These are phyloP conservation scores for Alternaria burnsii DNA, from an alignment of 2,329 filamentous ascomycete genomes.

Conservation along the genomic window DNA sequence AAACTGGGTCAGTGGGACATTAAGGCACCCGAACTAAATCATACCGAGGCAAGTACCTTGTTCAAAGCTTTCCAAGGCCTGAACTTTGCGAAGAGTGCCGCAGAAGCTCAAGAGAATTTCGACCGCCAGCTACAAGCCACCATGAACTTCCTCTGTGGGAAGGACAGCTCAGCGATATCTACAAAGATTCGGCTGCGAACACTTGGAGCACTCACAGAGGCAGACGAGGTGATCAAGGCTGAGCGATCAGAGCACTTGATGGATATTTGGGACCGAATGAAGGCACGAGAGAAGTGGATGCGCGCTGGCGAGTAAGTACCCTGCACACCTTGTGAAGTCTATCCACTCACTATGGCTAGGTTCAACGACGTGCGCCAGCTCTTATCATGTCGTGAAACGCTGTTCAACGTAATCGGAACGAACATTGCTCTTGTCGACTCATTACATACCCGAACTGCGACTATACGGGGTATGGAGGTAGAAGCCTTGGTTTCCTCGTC, in stretches of 20 bases:
- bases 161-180: conserved; percentile 34
- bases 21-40: conserved; percentile 70
- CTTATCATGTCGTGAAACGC: conserved; percentile 81
- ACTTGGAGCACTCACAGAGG: conserved; percentile 78
- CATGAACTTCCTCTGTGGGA: conserved; percentile 49
- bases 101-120: conserved; percentile 64
- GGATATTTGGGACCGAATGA: conserved; percentile 69
- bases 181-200: conserved; percentile 41
- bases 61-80: conserved; percentile 85
- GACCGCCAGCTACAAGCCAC: conserved; percentile 66
- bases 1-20: conserved; percentile 93
- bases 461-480: conserved; percentile 76
- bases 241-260: conserved; percentile 68
- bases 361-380: conserved; percentile 82
- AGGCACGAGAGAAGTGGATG: conserved; percentile 78
- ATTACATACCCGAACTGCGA: conserved; percentile 67
- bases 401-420: conserved; percentile 80
- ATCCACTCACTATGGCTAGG: conserved; percentile 57
- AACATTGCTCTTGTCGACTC: conserved; percentile 69
- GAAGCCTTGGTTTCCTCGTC: conserved; percentile 80
- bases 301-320: conserved; percentile 74
- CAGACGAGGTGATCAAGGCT: conserved; percentile 77
- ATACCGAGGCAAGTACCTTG: conserved; percentile 72
- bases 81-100: conserved; percentile 68
- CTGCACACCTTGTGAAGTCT: background rate